Evolutionary conservation across 2,329 filamentous ascomycete genomes (phyloP).

Genomic region (Rugonectria rugulosa): DNA sequence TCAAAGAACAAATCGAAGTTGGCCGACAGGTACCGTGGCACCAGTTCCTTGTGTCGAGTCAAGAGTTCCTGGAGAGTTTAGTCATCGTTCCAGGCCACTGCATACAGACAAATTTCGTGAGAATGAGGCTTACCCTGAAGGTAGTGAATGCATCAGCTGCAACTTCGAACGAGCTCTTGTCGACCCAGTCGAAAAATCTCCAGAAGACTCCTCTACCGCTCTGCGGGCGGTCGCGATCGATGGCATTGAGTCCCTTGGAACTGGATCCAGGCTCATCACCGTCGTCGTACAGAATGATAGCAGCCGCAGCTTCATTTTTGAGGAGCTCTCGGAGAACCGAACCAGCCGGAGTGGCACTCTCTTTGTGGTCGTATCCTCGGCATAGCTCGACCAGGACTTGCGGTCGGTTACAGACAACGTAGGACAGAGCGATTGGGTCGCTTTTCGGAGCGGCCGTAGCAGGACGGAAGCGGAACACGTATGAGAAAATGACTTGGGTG

Average conservation of each 20-base stretch:
- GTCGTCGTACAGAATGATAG: slow-evolving; percentile 92
- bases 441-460: slow-evolving; percentile 69
- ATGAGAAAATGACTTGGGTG: slow-evolving; percentile 93
- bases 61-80: slow-evolving; percentile 74
- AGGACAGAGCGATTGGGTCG: slow-evolving; percentile 86
- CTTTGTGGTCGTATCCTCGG: slow-evolving; percentile 86
- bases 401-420: slow-evolving; percentile 85
- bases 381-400: slow-evolving; percentile 90
- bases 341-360: slow-evolving; percentile 90
- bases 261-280: slow-evolving; percentile 74
- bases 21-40: slow-evolving; percentile 84
- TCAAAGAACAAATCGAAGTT: slow-evolving; percentile 96
- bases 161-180: slow-evolving; percentile 95
- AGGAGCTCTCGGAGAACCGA: slow-evolving; percentile 86
- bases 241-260: slow-evolving; percentile 77
- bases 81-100: slow-evolving; percentile 17
- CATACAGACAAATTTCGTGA: background rate
- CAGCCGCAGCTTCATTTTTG: slow-evolving; percentile 90
- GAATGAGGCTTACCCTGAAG: slow-evolving; percentile 75
- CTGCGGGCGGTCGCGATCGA: slow-evolving; percentile 78
- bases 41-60: slow-evolving; percentile 91
- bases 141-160: slow-evolving; percentile 98
- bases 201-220: slow-evolving; percentile 90
- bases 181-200: slow-evolving; percentile 97
- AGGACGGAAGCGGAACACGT: slow-evolving; percentile 89